A percentile compares a stretch with the other conserved stretches of the same genome.
These are phyloP conservation scores for Phycomyces nitens DNA, from an alignment of 192 early-diverging fungal genomes.

Conservation along the genomic window DNA sequence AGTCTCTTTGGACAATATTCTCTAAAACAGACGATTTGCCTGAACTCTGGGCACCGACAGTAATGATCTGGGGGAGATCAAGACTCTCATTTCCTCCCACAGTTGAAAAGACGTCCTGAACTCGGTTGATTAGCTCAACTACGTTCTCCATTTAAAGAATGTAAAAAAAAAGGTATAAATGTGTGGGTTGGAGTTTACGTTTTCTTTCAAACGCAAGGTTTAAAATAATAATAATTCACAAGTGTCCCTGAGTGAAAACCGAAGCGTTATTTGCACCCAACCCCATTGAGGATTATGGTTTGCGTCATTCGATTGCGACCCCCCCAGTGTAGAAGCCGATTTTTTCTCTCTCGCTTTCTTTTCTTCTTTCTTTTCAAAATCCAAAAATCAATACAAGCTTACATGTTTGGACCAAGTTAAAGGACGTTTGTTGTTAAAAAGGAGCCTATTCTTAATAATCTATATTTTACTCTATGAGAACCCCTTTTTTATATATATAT, in stretches of 20 bases:
- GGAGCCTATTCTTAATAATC: too few species aligned
- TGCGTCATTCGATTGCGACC: background rate
- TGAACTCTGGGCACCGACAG: slow-evolving; percentile 77
- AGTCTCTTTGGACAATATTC: slow-evolving; percentile 94
- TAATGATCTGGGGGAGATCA: slow-evolving; percentile 79
- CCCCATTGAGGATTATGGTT: background rate
- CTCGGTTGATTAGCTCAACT: slow-evolving; percentile 70
- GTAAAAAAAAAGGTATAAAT: slow-evolving; percentile 8
- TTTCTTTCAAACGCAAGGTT: background rate
- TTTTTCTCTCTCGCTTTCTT: too few species aligned
- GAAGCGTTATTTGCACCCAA: too few species aligned
- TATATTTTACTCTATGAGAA: too few species aligned
- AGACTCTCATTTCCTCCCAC: slow-evolving; percentile 62
- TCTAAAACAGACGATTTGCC: slow-evolving; percentile 98
- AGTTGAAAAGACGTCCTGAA: slow-evolving; percentile 76
- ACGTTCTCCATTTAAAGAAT: slow-evolving; percentile 59
- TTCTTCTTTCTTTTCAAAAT: too few species aligned
- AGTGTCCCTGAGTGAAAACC: background rate
- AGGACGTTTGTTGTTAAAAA: too few species aligned
- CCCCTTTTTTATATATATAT: too few species aligned
- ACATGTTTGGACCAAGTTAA: too few species aligned
- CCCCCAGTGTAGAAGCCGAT: too few species aligned
- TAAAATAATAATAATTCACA: background rate
- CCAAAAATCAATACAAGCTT: too few species aligned
- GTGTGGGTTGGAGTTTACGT: background rate